Percentiles rank a stretch among this genome's conserved stretches.
These are phyloP conservation scores for Pinus albicaulis DNA, from an alignment of 75 land plant species.

Conservation along the genomic window DNA sequence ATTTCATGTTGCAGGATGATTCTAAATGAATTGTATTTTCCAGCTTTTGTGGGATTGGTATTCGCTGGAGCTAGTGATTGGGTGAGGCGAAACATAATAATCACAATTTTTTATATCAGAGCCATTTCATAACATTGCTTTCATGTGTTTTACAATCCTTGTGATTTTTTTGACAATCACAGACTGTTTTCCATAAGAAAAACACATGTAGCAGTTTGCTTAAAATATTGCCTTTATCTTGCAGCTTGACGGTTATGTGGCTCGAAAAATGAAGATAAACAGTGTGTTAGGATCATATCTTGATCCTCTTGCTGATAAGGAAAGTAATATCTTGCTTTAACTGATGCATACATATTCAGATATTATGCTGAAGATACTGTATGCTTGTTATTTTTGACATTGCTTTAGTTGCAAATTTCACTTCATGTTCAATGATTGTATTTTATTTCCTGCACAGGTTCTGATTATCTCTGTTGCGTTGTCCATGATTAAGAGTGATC, in stretches of 20 bases:
- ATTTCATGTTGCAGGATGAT: conserved; percentile 73
- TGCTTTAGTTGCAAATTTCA: conserved; percentile 5
- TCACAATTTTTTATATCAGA: not conserved
- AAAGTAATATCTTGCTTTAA: conserved; percentile 17
- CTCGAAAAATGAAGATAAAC: conserved; percentile 72
- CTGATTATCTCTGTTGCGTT: conserved; percentile 90
- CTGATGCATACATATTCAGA: not conserved
- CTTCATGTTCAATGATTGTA: not conserved
- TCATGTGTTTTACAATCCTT: not conserved
- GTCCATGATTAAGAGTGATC: conserved; percentile 81
- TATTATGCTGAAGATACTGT: not conserved
- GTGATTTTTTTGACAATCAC: not conserved
- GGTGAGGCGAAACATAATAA: conserved; percentile 44
- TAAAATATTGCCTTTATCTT: conserved; percentile 11
- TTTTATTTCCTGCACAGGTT: conserved; percentile 46
- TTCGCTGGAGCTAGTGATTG: conserved; percentile 93
- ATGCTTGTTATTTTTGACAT: not conserved
- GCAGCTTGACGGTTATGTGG: conserved; percentile 94
- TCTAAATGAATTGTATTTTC: conserved; percentile 49
- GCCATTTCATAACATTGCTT: not conserved
- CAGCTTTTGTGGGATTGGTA: conserved; percentile 71
- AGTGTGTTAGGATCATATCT: conserved; percentile 95
- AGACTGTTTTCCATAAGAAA: not conserved
- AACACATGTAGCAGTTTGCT: not conserved
- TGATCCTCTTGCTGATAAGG: conserved; percentile 99